These are phyloP conservation scores for Daldinia grandis DNA, from an alignment of 495 filamentous ascomycete species.

Conservation along the genomic window DNA sequence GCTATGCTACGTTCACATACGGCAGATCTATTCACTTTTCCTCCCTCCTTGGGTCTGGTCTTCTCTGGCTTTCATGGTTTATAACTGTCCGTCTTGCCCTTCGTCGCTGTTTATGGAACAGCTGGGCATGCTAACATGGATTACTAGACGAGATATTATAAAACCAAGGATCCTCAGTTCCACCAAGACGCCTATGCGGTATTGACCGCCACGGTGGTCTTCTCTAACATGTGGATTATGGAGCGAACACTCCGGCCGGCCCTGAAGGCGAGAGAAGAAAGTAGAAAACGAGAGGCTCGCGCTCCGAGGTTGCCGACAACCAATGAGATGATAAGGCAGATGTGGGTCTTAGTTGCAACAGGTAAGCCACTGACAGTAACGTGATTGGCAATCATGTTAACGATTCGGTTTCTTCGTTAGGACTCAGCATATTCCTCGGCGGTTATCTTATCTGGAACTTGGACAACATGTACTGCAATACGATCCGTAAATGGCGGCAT, in stretches of 20 bases:
- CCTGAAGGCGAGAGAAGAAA: conserved; percentile 53
- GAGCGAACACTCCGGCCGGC: conserved; percentile 75
- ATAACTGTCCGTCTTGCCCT: conserved; percentile 67
- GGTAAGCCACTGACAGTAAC: conserved; percentile 43
- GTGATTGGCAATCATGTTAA: conserved; percentile 22
- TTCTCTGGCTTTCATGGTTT: conserved; percentile 72
- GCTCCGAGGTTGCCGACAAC: conserved; percentile 59
- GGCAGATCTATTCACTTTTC: conserved; percentile 64
- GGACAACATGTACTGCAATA: conserved; percentile 82
- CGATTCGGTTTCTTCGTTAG: conserved; percentile 42
- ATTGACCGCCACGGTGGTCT: conserved; percentile 79
- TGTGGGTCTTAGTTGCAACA: conserved; percentile 61
- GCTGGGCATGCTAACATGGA: conserved; percentile 30
- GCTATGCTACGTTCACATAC: conserved; percentile 85
- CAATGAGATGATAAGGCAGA: conserved; percentile 79
- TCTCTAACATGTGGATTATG: conserved; percentile 91
- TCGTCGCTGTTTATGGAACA: not conserved
- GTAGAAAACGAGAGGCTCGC: conserved; percentile 56
- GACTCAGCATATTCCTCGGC: conserved; percentile 78
- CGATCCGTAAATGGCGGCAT: conserved; percentile 74
- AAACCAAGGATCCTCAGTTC: conserved; percentile 90
- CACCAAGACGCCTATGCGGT: conserved; percentile 89
- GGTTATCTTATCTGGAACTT: conserved; percentile 90
- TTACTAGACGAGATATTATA: conserved; percentile 81
- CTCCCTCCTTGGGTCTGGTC: conserved; percentile 64